A percentile compares a stretch with the other conserved stretches of the same genome.
Evolutionary conservation across 805 yeast species (phyloP).

Genomic region (Schizosaccharomyces octosporus): DNA sequence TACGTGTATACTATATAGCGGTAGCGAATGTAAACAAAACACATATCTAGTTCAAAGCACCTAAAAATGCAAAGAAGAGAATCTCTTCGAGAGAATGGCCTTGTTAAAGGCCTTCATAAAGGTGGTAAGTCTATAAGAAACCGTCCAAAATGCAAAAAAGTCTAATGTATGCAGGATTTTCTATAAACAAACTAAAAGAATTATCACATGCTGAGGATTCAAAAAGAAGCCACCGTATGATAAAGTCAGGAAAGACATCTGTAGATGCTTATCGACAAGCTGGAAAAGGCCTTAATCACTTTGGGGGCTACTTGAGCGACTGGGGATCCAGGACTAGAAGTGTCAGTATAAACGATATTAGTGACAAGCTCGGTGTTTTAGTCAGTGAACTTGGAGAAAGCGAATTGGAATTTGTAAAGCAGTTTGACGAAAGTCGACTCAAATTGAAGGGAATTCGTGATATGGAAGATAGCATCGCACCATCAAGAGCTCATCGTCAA

Average conservation of each 20-base stretch:
- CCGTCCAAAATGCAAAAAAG: neutral
- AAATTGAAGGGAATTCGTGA: conserved; percentile 44
- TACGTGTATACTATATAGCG: neutral
- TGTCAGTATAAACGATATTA: neutral
- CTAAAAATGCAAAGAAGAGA: neutral
- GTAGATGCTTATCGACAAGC: neutral
- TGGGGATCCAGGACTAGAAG: neutral
- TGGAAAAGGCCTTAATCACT: neutral
- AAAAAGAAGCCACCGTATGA: neutral
- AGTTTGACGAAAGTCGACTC: neutral
- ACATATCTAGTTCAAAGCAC: neutral
- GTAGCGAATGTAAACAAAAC: neutral
- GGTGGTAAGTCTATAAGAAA: neutral
- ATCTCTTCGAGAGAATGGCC: neutral
- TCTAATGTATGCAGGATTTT: neutral
- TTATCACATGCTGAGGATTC: neutral
- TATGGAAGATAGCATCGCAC: conserved; percentile 16
- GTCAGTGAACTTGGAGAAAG: neutral
- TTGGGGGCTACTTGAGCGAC: neutral
- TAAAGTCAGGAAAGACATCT: neutral
- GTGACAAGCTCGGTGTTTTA: neutral
- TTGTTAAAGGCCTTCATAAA: neutral
- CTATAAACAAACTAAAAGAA: neutral
- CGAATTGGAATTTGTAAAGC: neutral
- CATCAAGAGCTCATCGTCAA: conserved; percentile 1